Percentiles rank a stretch among this genome's conserved stretches.
Conservation (phyloP, 345 rosid species). For the Bruguiera gymnorhiza region DNA sequence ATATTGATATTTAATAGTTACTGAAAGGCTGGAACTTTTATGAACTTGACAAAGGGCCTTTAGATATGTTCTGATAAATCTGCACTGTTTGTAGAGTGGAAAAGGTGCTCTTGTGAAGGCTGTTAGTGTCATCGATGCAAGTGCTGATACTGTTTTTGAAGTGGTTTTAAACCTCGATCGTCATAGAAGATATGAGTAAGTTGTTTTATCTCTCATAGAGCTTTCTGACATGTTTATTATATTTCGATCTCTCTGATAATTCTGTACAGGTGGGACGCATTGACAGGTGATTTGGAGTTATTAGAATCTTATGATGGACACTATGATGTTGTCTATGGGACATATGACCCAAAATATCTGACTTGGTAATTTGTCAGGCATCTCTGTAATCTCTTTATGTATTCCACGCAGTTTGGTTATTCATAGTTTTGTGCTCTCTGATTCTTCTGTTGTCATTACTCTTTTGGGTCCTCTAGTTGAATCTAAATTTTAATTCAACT, state of each 20-base stretch:
- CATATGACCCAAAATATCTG: slow-evolving; percentile 76
- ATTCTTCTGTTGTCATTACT: background rate
- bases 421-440: slow-evolving; percentile 1
- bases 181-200: slow-evolving; percentile 89
- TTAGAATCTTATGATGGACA: slow-evolving; percentile 86
- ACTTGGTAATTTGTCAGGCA: slow-evolving; percentile 49
- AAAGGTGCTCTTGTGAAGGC: slow-evolving; percentile 85
- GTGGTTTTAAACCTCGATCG: slow-evolving; percentile 67
- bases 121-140: slow-evolving; percentile 80
- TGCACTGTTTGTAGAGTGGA: slow-evolving; percentile 44
- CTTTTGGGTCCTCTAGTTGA: background rate
- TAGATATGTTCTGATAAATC: slow-evolving; percentile 7
- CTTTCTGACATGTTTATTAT: slow-evolving; percentile 15
- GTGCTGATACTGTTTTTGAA: slow-evolving; percentile 84
- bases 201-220: slow-evolving; percentile 16
- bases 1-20: background rate
- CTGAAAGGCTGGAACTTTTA: background rate
- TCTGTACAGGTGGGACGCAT: slow-evolving; percentile 86
- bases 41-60: background rate
- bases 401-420: background rate
- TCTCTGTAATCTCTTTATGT: background rate
- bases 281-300: slow-evolving; percentile 85
- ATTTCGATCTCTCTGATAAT: slow-evolving; percentile 27
- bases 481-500: background rate
- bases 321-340: slow-evolving; percentile 83